Percentiles rank a stretch among this genome's conserved stretches.
Evolutionary conservation across 306 rosid species (phyloP).

Genomic region (Casuarina equisetifolia): DNA sequence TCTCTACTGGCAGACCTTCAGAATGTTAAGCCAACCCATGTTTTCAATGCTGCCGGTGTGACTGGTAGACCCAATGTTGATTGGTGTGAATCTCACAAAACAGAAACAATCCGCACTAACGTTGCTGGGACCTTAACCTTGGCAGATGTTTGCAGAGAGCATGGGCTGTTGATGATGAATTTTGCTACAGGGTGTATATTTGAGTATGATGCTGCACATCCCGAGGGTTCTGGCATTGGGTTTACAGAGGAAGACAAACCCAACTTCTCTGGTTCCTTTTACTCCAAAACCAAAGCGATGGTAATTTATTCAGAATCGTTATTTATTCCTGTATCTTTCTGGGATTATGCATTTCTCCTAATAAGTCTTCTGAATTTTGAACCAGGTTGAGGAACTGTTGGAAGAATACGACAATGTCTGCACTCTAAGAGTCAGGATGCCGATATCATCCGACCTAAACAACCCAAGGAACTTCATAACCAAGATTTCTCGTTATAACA

Average conservation of each 20-base stretch:
- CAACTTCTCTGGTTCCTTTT: conserved; percentile 78
- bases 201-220: conserved; percentile 79
- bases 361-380: conserved; percentile 8
- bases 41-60: conserved; percentile 85
- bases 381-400: conserved; percentile 85
- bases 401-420: conserved; percentile 84
- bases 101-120: conserved; percentile 73
- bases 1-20: conserved; percentile 74
- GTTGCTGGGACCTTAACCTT: conserved; percentile 84
- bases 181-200: conserved; percentile 89
- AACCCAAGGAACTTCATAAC: conserved; percentile 91
- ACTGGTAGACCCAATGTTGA: conserved; percentile 92
- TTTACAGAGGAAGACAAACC: conserved; percentile 86
- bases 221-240: conserved; percentile 85
- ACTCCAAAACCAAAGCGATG: conserved; percentile 92
- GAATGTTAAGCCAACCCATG: conserved; percentile 70
- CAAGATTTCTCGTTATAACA: conserved; percentile 80
- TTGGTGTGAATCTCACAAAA: conserved; percentile 82
- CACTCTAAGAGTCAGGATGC: conserved; percentile 91
- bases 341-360: background rate
- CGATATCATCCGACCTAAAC: conserved; percentile 80
- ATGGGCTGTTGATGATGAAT: conserved; percentile 71
- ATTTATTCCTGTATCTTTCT: background rate
- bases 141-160: conserved; percentile 86
- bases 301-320: conserved; percentile 37